Percentiles rank a stretch among this genome's conserved stretches.
phyloP scores from a whole-genome alignment of 2,329 filamentous ascomycete species.

The Corinectria fuckeliana region DNA sequence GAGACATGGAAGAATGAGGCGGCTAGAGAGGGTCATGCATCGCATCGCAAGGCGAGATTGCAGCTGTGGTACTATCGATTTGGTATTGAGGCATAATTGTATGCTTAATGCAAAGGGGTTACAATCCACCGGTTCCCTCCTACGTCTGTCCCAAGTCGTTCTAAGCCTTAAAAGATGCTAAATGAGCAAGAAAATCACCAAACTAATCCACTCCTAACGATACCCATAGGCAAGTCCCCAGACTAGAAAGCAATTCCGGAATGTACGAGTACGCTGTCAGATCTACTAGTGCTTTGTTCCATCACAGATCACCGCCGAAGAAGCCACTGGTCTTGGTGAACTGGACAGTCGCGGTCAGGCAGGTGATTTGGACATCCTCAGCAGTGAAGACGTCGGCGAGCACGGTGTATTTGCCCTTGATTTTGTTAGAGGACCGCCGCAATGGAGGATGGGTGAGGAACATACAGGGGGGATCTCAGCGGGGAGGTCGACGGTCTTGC shows the following conservation, averaged over 20 bases:
- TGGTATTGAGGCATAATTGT: slow-evolving; percentile 14
- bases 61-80: slow-evolving; percentile 3
- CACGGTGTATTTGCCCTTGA: slow-evolving; percentile 87
- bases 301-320: slow-evolving; percentile 52
- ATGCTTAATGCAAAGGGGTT: slow-evolving; percentile 8
- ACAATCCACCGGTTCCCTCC: slow-evolving; percentile 15
- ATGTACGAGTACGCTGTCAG: slow-evolving; percentile 9
- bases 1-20: not conserved
- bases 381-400: slow-evolving; percentile 81
- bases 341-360: slow-evolving; percentile 76
- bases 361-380: slow-evolving; percentile 80
- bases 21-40: not conserved
- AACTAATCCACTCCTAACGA: slow-evolving; percentile 21
- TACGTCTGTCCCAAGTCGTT: slow-evolving; percentile 29
- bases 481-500: slow-evolving; percentile 85
- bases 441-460: slow-evolving; percentile 27
- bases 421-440: slow-evolving; percentile 26
- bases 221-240: slow-evolving; percentile 22
- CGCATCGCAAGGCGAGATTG: not conserved
- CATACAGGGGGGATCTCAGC: slow-evolving; percentile 86
- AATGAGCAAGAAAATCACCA: slow-evolving; percentile 31
- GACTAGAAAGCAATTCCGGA: slow-evolving; percentile 16
- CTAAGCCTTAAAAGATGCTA: slow-evolving; percentile 32
- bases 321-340: slow-evolving; percentile 56
- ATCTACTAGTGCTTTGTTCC: not conserved